These are phyloP conservation scores for Metschnikowia peoriensis DNA, from an alignment of 805 yeast species.

Conservation along the genomic window DNA sequence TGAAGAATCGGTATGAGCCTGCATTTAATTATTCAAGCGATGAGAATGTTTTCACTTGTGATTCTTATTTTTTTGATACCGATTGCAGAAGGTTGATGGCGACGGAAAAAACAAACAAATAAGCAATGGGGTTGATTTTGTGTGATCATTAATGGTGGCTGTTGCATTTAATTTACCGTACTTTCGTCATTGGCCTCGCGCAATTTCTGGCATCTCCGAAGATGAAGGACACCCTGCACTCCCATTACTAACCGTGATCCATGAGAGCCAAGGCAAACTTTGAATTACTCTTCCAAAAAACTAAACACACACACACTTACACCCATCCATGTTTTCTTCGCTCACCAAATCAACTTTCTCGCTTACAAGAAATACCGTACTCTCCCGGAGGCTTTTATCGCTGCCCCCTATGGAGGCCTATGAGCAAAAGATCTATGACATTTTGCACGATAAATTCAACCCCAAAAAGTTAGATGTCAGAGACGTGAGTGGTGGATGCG, in stretches of 20 bases:
- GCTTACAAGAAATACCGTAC: not conserved
- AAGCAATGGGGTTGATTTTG: too few relatives aligned
- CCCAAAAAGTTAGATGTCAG: constrained; percentile 67
- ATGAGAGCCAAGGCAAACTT: too few relatives aligned
- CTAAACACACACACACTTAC: not conserved
- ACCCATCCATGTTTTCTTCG: constrained; percentile 2
- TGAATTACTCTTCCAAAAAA: not conserved
- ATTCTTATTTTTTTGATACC: too few relatives aligned
- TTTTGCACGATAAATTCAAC: constrained; percentile 50
- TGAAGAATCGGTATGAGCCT: too few relatives aligned
- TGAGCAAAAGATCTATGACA: constrained; percentile 61
- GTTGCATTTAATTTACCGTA: not conserved
- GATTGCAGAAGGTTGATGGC: too few relatives aligned
- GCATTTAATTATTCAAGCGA: too few relatives aligned
- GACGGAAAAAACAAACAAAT: too few relatives aligned
- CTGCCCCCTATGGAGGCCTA: constrained; percentile 48
- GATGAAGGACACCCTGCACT: constrained; percentile 1
- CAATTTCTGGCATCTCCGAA: not conserved
- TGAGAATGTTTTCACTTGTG: too few relatives aligned
- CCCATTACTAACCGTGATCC: constrained; percentile 1
- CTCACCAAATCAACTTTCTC: not conserved
- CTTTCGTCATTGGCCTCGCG: not conserved
- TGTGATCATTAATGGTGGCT: too few relatives aligned
- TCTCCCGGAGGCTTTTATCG: constrained; percentile 10
- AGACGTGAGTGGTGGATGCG: constrained; percentile 93